Evolutionary conservation across 768 basidiomycete genomes (phyloP).

Genomic region (Lactifluus hygrophoroides): DNA sequence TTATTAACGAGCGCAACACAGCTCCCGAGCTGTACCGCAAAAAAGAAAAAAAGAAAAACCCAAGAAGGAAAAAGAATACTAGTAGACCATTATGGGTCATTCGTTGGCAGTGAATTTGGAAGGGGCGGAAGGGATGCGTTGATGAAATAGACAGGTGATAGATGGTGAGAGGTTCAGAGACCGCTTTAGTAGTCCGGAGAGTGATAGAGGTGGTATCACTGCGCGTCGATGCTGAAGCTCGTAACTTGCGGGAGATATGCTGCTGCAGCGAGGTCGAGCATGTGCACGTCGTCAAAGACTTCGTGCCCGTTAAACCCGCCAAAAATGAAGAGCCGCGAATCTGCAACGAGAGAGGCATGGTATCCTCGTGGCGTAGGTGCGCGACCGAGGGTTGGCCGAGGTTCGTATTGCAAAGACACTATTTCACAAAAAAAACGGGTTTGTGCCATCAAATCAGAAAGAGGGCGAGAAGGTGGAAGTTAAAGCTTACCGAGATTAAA

Average conservation of each 20-base stretch:
- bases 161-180: background rate
- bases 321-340: conserved; percentile 77
- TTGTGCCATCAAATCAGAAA: too few relatives aligned
- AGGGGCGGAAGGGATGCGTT: background rate
- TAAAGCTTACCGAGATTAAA: conserved; percentile 90
- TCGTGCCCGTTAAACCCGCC: conserved; percentile 84
- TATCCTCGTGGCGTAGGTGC: conserved; percentile 74
- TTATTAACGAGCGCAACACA: background rate
- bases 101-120: background rate
- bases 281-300: conserved; percentile 78
- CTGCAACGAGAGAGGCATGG: conserved; percentile 73
- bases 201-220: background rate
- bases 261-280: conserved; percentile 77
- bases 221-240: conserved; percentile 34
- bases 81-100: background rate
- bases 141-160: background rate
- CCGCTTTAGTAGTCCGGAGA: background rate
- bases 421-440: background rate
- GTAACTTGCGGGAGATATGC: conserved; percentile 90
- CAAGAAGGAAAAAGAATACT: background rate
- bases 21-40: background rate
- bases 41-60: background rate
- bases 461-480: background rate
- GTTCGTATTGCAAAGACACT: conserved; percentile 84
- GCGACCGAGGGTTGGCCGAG: conserved; percentile 56